These are phyloP conservation scores for Plenodomus tracheiphilus DNA, from an alignment of 2,329 filamentous ascomycete genomes.

Conservation along the genomic window DNA sequence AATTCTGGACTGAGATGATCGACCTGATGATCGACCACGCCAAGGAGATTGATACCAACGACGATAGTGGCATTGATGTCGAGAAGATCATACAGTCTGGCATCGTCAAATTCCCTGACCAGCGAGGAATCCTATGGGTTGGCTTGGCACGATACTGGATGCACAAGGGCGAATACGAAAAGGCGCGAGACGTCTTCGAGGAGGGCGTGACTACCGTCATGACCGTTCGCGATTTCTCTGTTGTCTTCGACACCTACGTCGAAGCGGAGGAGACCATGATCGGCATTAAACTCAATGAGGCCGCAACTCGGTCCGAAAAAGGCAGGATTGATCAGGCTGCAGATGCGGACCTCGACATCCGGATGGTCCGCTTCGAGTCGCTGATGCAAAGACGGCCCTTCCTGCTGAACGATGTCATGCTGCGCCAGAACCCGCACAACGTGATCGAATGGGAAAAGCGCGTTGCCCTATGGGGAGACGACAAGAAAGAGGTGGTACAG, in stretches of 20 bases:
- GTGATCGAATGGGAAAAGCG: slow-evolving; percentile 97
- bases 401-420: slow-evolving; percentile 90
- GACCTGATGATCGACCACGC: slow-evolving; percentile 91
- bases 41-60: slow-evolving; percentile 77
- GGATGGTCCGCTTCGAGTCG: slow-evolving; percentile 97
- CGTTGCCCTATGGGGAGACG: slow-evolving; percentile 92
- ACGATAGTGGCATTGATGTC: slow-evolving; percentile 83
- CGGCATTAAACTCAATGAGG: slow-evolving; percentile 85
- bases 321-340: slow-evolving; percentile 77
- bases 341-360: slow-evolving; percentile 92
- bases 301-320: slow-evolving; percentile 77
- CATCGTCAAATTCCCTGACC: slow-evolving; percentile 86
- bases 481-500: slow-evolving; percentile 86
- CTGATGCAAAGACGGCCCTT: slow-evolving; percentile 97
- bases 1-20: slow-evolving; percentile 97
- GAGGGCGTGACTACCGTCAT: slow-evolving; percentile 97
- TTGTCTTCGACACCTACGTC: slow-evolving; percentile 93
- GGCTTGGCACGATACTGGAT: slow-evolving; percentile 97
- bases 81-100: slow-evolving; percentile 92
- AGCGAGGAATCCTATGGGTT: slow-evolving; percentile 92
- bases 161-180: slow-evolving; percentile 87
- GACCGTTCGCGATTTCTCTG: slow-evolving; percentile 96
- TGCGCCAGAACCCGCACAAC: slow-evolving; percentile 95
- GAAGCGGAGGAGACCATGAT: slow-evolving; percentile 98
- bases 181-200: slow-evolving; percentile 89